Base-by-base conservation (phyloP, 2,329 filamentous ascomycete genomes). In the Paracoccidioides brasiliensis region DNA sequence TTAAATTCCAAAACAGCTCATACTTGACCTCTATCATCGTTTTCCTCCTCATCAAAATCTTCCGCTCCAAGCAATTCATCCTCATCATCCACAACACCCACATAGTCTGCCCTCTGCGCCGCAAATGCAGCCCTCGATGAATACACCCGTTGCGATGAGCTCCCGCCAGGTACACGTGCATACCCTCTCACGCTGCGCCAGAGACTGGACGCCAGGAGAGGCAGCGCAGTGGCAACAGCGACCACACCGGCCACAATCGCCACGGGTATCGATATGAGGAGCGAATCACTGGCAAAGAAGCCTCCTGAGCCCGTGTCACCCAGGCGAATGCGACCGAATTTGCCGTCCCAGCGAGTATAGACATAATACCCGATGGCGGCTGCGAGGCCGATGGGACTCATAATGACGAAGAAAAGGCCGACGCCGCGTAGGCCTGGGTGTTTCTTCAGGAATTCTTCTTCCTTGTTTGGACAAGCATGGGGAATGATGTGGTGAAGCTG, bases 41-140 rank as follows among this genome's bases (percentile, higher is more conserved):
- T 71, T 53, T 74, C 86, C 59, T 96, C 91, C 66, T 96, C 90
- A 61, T 96, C 91, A 62, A 89, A 90, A 57, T 95, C 90, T 62
- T 96, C 91, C 0, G 64, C 64, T 1, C 93, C 93, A 40, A 98
- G 74, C 62, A 98, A 74, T 75, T 97, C 91, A 51, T 91, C 91
- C 69, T 97, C 93, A 67, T 97, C 93, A 52, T 93, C 87, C 64
- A 95, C 90, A 53, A 95, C 89, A 64, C 85, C 80, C 14, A 84
- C 82, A 69, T 97, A 97, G 69, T 95, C 88, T n/a, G 86, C 85
- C 55, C 88, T 80, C 0, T 88, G 86, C 56, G 90, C 81, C 4
- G 90, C 86, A 72, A 98, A 98, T 58, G 88, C 91, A 65, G 88
- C 87, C 57, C 94, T 78, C 52, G 88, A 95, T 14, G 90, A 93